Conservation (phyloP, 148 eudicot genomes). For the Rhododendron vialii region DNA sequence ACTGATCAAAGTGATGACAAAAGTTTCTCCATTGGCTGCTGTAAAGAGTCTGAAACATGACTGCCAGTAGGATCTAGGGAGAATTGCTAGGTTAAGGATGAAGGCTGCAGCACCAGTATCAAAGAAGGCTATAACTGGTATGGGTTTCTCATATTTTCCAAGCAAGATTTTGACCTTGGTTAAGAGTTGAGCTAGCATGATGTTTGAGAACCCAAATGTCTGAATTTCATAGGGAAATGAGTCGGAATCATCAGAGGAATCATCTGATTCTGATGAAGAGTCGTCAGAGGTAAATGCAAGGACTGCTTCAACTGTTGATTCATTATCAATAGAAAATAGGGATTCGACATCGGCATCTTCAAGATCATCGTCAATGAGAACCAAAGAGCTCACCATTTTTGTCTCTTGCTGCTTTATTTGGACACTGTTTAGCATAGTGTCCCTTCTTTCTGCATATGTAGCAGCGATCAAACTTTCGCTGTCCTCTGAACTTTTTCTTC, state of each 20-base stretch:
- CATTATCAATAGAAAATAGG: not conserved
- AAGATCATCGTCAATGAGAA: not conserved
- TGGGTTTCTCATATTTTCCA: no score
- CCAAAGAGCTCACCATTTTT: not conserved
- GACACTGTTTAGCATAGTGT: not conserved
- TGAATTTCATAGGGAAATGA: no score
- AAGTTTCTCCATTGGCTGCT: no score
- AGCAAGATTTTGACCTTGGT: no score
- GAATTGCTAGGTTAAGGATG: no score
- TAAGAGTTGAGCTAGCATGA: no score
- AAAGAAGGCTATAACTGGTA: no score
- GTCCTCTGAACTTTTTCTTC: not conserved
- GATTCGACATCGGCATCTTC: not conserved
- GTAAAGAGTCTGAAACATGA: no score
- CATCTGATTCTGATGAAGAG: not conserved
- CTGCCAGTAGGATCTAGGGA: no score
- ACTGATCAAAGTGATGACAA: no score
- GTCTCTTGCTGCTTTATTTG: not conserved
- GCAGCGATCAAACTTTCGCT: not conserved
- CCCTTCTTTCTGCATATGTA: not conserved
- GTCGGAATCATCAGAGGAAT: not conserved
- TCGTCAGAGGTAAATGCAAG: not conserved
- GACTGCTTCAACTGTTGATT: not conserved
- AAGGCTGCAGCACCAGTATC: no score
- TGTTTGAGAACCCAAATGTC: no score